Base-by-base conservation (phyloP, 2,329 filamentous ascomycete genomes). In the Colletotrichum melonis region DNA sequence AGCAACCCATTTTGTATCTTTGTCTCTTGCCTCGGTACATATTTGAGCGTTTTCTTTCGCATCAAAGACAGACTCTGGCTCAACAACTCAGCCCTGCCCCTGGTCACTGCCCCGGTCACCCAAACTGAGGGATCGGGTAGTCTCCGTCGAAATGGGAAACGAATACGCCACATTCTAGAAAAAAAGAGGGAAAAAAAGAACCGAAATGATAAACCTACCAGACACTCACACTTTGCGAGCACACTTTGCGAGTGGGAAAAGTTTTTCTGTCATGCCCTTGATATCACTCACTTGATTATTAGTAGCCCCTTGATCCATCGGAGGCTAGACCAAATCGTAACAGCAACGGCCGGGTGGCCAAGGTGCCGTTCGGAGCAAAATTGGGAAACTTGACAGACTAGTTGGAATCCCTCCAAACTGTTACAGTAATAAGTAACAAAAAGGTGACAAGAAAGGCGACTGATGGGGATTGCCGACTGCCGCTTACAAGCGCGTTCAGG, bases 401-500 rank as follows among this genome's bases (percentile, higher is more conserved):
- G 6, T 7, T 49, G 7, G 8, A 49, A n/a, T 11, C 3, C 19
- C 11, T 35, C 32, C 32, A 35, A 35, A 35, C 11, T n/a, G 3
- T 19, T 7, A 14, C 58, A 42, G 38, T 19, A 46, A 16, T 26
- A 46, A 16, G 7, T 22, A 62, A 14, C 35, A 62, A 28, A 62
- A 11, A 22, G 38, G 38, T n/a, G 16, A 42, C 12, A 38, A 38
- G 35, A 38, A 14, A 16, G 14, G 49, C 19, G 9, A 11, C 24
- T 26, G 59, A 22, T 22, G 9, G 30, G 46, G 57, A 19, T 24
- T 16, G 32, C 54, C 26, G 54, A 24, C 69, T 56, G 63, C 49
- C 22, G 69, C 49, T 57, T 49, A 64, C 52, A 69, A 64, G 66
- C 58, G 35, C 49, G 59, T 58, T 57, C 57, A 32, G 64, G 52